A percentile compares a stretch with the other conserved stretches of the same genome.
Conservation (phyloP, 306 rosid genomes). For the Argentina anserina region DNA sequence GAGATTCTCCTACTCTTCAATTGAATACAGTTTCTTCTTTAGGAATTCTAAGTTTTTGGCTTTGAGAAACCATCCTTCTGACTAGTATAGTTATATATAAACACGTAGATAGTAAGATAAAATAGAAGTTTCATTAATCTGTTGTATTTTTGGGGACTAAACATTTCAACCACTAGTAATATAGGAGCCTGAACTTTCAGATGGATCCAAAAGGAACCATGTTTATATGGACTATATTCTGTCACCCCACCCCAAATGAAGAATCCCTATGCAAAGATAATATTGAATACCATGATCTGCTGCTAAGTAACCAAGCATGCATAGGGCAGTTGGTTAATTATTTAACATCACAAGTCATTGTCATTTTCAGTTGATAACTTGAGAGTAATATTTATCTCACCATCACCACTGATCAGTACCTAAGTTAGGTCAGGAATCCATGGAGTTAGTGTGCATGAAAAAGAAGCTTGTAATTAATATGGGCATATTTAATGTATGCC, state of each 20-base stretch:
- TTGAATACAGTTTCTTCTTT: slow-evolving; percentile 12
- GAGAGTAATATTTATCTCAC: background rate
- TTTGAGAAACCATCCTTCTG: slow-evolving; percentile 38
- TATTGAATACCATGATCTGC: slow-evolving; percentile 4
- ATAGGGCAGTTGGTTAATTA: background rate
- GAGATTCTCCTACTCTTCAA: slow-evolving; percentile 25
- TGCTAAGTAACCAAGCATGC: slow-evolving; percentile 15
- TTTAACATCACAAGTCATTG: background rate
- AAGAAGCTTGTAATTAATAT: background rate
- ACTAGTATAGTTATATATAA: slow-evolving; percentile 25
- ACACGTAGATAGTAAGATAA: slow-evolving; percentile 53
- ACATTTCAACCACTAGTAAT: slow-evolving; percentile 21
- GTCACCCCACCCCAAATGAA: slow-evolving; percentile 28
- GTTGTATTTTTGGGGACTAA: slow-evolving; percentile 51
- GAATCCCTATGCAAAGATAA: slow-evolving; percentile 19
- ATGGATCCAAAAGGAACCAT: slow-evolving; percentile 46
- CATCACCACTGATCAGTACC: background rate
- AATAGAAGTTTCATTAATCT: slow-evolving; percentile 64
- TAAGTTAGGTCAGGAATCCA: background rate
- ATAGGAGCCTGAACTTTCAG: slow-evolving; percentile 16
- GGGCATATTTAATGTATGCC: background rate
- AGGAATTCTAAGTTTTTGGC: slow-evolving; percentile 31
- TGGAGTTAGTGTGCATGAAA: background rate
- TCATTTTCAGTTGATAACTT: background rate
- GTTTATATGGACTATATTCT: slow-evolving; percentile 16